phyloP scores from a whole-genome alignment of 495 filamentous ascomycete species.

The Neurospora cerealis region DNA sequence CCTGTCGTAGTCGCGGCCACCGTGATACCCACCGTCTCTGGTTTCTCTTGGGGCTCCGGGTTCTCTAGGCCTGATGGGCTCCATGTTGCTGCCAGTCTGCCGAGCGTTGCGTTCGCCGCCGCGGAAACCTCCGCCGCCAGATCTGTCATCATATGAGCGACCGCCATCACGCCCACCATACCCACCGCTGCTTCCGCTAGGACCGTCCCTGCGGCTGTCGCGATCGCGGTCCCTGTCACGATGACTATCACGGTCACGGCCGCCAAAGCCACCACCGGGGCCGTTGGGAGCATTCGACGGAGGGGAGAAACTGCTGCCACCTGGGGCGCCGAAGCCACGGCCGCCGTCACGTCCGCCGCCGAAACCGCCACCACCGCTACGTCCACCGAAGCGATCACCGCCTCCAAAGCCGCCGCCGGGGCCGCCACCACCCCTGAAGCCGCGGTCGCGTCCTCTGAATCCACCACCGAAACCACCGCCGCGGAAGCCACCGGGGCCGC shows the following conservation, averaged over 20 bases:
- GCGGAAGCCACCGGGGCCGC: conserved; percentile 48
- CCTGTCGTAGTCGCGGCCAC: conserved; percentile 32
- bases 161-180: conserved; percentile 47
- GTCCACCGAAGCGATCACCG: conserved; percentile 49
- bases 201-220: conserved; percentile 34
- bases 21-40: conserved; percentile 42
- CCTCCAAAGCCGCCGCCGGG: conserved; percentile 41
- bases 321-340: conserved; percentile 21
- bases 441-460: conserved; percentile 42
- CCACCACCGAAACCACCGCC: conserved; percentile 45
- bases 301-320: conserved; percentile 14
- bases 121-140: conserved; percentile 49
- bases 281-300: conserved; percentile 68
- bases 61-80: conserved; percentile 52
- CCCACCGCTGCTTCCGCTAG: conserved; percentile 41
- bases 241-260: conserved; percentile 15
- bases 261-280: conserved; percentile 43
- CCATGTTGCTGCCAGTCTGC: conserved; percentile 57
- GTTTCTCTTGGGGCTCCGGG: conserved; percentile 34
- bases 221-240: conserved; percentile 30
- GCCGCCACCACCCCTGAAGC: conserved; percentile 48
- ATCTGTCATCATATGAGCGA: conserved; percentile 53
- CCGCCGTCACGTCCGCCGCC: conserved; percentile 41
- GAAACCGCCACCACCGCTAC: conserved; percentile 40
- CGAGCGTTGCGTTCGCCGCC: conserved; percentile 45